Base-by-base conservation (phyloP, 2,329 filamentous ascomycete genomes). In the Lachnellula subtilissima region DNA sequence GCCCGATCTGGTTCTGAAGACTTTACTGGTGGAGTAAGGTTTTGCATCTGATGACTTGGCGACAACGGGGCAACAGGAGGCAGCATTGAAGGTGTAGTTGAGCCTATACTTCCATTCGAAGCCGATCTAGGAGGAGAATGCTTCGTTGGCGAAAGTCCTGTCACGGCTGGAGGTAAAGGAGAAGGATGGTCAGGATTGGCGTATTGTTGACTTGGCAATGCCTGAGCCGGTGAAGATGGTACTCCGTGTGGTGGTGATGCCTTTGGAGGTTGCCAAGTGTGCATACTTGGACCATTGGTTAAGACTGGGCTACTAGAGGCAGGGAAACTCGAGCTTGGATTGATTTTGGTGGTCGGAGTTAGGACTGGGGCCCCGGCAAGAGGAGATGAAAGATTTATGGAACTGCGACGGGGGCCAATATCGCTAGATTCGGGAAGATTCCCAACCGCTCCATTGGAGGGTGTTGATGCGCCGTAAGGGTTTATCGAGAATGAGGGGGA, bases 21-120 rank as follows among this genome's bases (percentile, higher is more conserved):
- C 72, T 88, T 85, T 61, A 82, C 75, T 2, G 83, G 85, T 23
- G 85, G 83, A 15, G 80, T 83, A 50, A 84, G 67, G 55, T 84
- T 83, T 61, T 81, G 78, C 55, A 79, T 75, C 14, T 76, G 77
- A 2, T 80, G 78, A 43, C 78, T 82, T 0, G 85, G 85, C 9
- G 82, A 79, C 48, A 88, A 67, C 1, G 80, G 74, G 42, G 81
- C 76, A 2, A 78, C 70, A 0, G 84, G 84, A 5, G 84, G 84
- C 2, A 87, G 71, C 23, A 85, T 76, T 0, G 79, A 73, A 7
- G 69, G 68, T 9, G 67, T 70, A 15, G 55, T 59, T 3, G 58
- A 58, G 1, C 60, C 61, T 51, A 67, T 60, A 43, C 55, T 65
- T 42, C 64, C 63, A 60, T 68, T 69, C 3, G 65, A 62, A 28